Conservation (phyloP, 2,329 filamentous ascomycete genomes). For the Alternaria dauci region DNA sequence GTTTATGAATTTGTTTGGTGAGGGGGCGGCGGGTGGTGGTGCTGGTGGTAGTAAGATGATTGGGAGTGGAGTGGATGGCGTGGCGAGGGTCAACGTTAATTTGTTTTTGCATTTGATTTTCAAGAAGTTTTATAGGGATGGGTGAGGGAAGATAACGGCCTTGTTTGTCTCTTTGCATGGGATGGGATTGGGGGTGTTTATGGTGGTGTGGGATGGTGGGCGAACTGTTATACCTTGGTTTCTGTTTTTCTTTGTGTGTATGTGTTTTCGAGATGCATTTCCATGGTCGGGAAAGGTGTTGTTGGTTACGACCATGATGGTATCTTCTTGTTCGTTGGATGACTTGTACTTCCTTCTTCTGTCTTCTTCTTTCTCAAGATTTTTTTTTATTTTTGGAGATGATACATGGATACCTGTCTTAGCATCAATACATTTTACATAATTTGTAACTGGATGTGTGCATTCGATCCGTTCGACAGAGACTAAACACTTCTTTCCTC, state of each 20-base stretch:
- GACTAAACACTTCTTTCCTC: background rate
- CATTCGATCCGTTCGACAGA: accelerated
- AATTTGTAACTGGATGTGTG: background rate
- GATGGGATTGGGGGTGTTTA: background rate
- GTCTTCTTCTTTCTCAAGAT: background rate
- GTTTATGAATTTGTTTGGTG: conserved; percentile 87
- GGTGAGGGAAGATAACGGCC: conserved; percentile 32
- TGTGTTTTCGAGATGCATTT: background rate
- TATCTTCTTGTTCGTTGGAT: background rate
- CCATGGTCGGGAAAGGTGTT: background rate
- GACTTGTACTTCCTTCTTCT: too few relatives aligned
- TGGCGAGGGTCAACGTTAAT: conserved; percentile 91
- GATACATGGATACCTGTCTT: conserved; percentile 3
- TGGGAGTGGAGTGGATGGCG: conserved; percentile 24
- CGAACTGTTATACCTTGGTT: conserved; percentile 1
- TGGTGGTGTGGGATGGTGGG: background rate
- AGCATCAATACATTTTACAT: conserved; percentile 4
- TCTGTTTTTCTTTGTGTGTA: background rate
- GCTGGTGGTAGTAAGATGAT: background rate
- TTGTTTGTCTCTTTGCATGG: background rate
- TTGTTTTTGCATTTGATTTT: conserved; percentile 95
- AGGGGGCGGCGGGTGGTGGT: conserved; percentile 25
- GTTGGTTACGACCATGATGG: conserved; percentile 6
- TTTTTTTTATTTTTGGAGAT: background rate
- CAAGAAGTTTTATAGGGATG: conserved; percentile 88